Evolutionary conservation across 129 eudicot genomes (phyloP).

Genomic region (Escallonia rubra): DNA sequence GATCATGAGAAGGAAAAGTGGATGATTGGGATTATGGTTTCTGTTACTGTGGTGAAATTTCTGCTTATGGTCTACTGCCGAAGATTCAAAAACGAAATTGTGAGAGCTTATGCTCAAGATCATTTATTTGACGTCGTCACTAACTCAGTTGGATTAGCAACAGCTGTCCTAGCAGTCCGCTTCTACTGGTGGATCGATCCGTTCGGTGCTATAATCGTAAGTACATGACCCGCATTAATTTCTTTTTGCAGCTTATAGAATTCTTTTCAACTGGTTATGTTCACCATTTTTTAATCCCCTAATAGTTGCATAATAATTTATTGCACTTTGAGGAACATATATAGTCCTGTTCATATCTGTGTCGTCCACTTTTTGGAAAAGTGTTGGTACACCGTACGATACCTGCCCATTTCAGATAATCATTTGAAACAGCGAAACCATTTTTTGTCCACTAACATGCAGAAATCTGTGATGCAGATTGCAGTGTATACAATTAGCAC

Average conservation of each 20-base stretch:
- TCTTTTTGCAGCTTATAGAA: too few relatives aligned
- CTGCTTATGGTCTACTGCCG: conserved; percentile 70
- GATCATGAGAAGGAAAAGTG: conserved; percentile 55
- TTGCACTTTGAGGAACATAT: too few relatives aligned
- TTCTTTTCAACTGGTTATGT: too few relatives aligned
- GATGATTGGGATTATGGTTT: conserved; percentile 84
- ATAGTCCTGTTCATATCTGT: too few relatives aligned
- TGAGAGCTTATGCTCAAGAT: conserved; percentile 90
- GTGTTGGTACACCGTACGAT: too few relatives aligned
- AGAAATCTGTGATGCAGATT: conserved; percentile 37
- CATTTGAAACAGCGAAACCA: too few relatives aligned
- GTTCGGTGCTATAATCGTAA: conserved; percentile 72
- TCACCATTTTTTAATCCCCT: too few relatives aligned
- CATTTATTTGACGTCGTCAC: conserved; percentile 88
- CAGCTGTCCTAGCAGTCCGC: conserved; percentile 71
- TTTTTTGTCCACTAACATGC: too few relatives aligned
- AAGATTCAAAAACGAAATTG: conserved; percentile 70
- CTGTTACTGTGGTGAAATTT: conserved; percentile 69
- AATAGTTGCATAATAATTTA: too few relatives aligned
- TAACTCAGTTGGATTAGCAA: conserved; percentile 70
- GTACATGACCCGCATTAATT: conserved; percentile 10
- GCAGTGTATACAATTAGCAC: conserved; percentile 79
- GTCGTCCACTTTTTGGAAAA: too few relatives aligned
- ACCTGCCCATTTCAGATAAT: too few relatives aligned
- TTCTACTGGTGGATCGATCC: conserved; percentile 98